Evolutionary conservation across 148 eudicot genomes (phyloP), one percentile per base, ranked within the genome.

Genomic region (Rhododendron ovatum): DNA sequence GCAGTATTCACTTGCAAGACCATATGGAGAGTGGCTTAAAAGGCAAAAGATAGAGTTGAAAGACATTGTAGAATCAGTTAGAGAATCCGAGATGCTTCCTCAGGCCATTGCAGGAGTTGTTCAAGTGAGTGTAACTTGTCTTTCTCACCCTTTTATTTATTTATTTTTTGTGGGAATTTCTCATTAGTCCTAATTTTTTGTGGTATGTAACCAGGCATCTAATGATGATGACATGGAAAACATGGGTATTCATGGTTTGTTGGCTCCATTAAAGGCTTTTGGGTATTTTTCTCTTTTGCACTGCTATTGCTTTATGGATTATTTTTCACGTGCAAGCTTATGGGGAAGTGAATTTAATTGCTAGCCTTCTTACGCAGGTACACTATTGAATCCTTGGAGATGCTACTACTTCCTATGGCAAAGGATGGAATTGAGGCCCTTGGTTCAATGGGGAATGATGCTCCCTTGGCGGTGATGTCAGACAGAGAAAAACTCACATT

Each of bases 401-500:
- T 98, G 98, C 89, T 98, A 88, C 85, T 98, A 88, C 92, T 98
- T 45, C 99, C 99, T 65, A 98, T 98, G 99, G 99, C 98, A 43
- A 98, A 95, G 90, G 98, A 98, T 90, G 98, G 96, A 35, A 86
- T 93, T 63, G 99, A 98, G 89, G 94, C 99, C 55, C 99, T 98
- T 84, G 99, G 99, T 88, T 98, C 99, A 30, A 98, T 98, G 99
- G 99, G 99, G 81, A 98, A 98, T 79, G 99, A 98, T 92, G 91
- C 99, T 81, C 99, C 99, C 30, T 91, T 98, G 91, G 99, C 99
- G 10, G 99, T 98, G 89, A 94, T 98, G 98, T 98, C 99, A n/a
- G 89, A 90, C 87, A 93, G 98, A 78, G 99, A 98, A 93, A 98
- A 95, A 84, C 98, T 98, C 84, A 91, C 94, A 80, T 98, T 98